Evolutionary conservation across 352 stramenopile genomes (phyloP), one percentile per base, ranked within the genome.

Genomic region (Pythium brachiatum): DNA sequence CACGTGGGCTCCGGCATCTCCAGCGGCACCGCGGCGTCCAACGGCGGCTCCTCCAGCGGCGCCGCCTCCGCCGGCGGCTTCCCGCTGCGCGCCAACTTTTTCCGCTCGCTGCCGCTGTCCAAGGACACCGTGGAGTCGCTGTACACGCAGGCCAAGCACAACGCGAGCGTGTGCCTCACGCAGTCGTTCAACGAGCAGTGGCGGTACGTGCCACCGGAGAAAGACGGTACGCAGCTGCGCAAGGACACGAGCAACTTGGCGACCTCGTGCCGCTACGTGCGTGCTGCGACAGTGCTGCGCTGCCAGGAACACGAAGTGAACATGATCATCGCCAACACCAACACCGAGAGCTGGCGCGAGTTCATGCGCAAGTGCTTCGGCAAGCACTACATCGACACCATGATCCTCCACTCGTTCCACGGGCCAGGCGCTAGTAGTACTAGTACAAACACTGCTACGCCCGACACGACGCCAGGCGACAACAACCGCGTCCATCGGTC

Each of bases 201-300:
- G 83, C 73, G 82, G 57, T 90, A 89, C 62, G 79, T 93, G 20
- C 83, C 83, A 29, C 82, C 79, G 7, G 83, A 90, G 68, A 90
- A 89, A 50, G 81, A 93, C 52, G 83, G 83, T 47, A 86, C 80
- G 41, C 81, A 91, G 73, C 81, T 90, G 50, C 79, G 83, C 57
- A 93, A 93, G 66, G 83, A 93, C 69, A 93, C 83, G 43, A 87
- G 72, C 65, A 90, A 93, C 64, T 71, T 93, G 64, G 68, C 76
- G 11, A 74, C 74, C 25, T 90, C 79, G 21, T 88, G 74, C 48
- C 78, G 80, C 27, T 73, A 86, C 52, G 79, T 93, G 47, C 83
- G 83, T 46, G 77, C 79, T 50, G 76, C 81, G 25, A 83, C 82
- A 7, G 79, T 90, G 52, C 71, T 93, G 53, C 82, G 81, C 16